Evolutionary conservation across 2,329 filamentous ascomycete species (phyloP).

Genomic region (Penicillium digitatum): DNA sequence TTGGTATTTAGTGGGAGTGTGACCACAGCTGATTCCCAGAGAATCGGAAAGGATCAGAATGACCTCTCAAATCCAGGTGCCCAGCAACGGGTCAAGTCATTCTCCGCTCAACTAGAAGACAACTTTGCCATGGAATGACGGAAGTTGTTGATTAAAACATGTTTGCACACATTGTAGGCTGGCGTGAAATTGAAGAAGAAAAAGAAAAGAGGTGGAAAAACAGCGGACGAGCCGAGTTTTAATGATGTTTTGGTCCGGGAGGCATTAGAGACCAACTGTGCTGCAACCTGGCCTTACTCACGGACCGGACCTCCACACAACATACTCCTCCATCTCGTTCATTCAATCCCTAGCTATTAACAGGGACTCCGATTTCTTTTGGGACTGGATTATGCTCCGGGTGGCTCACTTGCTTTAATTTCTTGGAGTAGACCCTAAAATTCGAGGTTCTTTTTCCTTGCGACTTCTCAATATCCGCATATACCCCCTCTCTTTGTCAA

Average conservation of each 20-base stretch:
- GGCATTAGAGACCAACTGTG: conserved; percentile 33
- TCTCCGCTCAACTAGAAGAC: conserved; percentile 70
- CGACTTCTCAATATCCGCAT: conserved; percentile 17
- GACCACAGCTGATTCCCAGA: conserved; percentile 70
- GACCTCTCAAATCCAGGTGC: conserved; percentile 65
- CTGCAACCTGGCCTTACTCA: conserved; percentile 48
- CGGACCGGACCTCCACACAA: conserved; percentile 35
- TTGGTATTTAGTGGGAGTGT: conserved; percentile 37
- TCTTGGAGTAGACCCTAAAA: conserved; percentile 19
- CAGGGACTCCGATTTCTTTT: conserved; percentile 23
- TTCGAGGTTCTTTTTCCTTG: conserved; percentile 14
- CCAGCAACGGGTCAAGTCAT: conserved; percentile 62
- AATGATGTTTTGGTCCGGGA: conserved; percentile 33
- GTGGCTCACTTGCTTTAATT: conserved; percentile 20
- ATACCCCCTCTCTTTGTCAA: conserved; percentile 26
- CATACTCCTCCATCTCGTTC: conserved; percentile 31
- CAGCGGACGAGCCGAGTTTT: conserved; percentile 23
- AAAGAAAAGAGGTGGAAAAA: conserved; percentile 39
- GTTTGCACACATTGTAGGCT: conserved; percentile 43
- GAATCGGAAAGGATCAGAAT: conserved; percentile 59
- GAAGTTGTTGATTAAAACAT: conserved; percentile 60
- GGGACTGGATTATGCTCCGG: conserved; percentile 33
- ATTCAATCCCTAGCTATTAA: conserved; percentile 28
- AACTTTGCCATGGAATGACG: conserved; percentile 50
- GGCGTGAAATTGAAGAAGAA: conserved; percentile 45